Conservation (phyloP, 129 eudicot genomes). For the Solidago caesia region DNA sequence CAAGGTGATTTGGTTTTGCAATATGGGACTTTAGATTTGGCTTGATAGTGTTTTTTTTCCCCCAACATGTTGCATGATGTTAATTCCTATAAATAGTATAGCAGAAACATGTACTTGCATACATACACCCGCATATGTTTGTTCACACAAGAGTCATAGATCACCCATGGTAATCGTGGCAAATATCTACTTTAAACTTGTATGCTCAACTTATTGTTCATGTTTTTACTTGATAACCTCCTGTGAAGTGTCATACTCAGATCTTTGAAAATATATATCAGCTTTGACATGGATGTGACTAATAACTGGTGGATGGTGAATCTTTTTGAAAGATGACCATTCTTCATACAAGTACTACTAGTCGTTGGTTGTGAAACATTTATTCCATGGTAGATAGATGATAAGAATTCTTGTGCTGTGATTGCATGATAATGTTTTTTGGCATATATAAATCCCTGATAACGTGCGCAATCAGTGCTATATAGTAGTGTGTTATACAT, state of each 20-base stretch:
- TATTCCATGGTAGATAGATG: neutral
- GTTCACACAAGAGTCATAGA: neutral
- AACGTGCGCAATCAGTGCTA: neutral
- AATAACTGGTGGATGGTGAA: neutral
- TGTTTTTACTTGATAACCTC: conserved; percentile 3
- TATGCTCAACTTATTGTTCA: neutral
- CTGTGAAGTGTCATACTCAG: neutral
- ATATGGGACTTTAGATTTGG: neutral
- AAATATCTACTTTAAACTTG: neutral
- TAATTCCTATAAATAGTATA: neutral
- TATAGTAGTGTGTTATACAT: neutral
- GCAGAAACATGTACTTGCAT: too few species aligned
- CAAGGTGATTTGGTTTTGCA: conserved; percentile 16
- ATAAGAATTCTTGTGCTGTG: neutral
- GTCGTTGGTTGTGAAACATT: neutral
- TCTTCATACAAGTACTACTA: neutral
- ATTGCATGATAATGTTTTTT: neutral
- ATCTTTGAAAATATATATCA: conserved; percentile 2
- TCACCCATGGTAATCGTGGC: neutral
- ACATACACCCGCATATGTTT: neutral
- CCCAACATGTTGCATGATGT: neutral
- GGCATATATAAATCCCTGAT: neutral
- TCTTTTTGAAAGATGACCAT: conserved; percentile 19
- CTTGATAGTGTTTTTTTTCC: neutral
- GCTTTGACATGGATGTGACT: conserved; percentile 3